Base-by-base conservation (phyloP, 2,329 filamentous ascomycete genomes). In the Zasmidium angulare region DNA sequence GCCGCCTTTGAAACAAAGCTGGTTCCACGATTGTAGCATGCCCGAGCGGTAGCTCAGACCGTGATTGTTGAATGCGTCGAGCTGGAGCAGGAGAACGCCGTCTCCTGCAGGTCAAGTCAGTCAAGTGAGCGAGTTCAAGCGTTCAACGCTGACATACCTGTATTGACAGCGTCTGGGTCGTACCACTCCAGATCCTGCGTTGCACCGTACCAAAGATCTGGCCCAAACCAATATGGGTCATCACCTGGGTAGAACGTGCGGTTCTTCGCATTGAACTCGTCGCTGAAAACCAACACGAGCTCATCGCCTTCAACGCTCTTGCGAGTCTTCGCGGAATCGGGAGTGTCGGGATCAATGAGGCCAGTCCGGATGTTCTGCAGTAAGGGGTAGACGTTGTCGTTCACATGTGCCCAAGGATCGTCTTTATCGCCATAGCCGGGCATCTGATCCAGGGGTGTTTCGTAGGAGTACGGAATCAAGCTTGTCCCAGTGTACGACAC, bases 151-250 rank as follows among this genome's bases (percentile, higher is more conserved):
- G 22, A 63, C 67, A 36, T 54, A 69, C 69, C 70, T 11, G 81
- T 83, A 4, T 79, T 82, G 21, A 80, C 88, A 89, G 71, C 71
- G 48, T 72, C 71, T 11, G 71, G 71, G 67, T 72, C 70, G 55
- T 72, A 72, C 69, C 84, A 84, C 81, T 88, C 85, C 58, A 89
- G 74, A 79, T 90, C 87, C 55, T 63, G 60, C 1, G 87, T 90
- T 56, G 87, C 87, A 69, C 87, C 87, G 69, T 90, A 90, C 87
- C 87, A 89, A 50, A 89, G 77, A 71, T 90, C 86, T 36, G 89
- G 81, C 22, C 81, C 88, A 69, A 87, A 82, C 68, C 86, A 89
- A 69, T 81, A 90, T 0, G 88, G 82, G 69, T 90, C 88, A 67
- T 90, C 88, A 4, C 83, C 86, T 46, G 86, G 82, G 69, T 89